Conservation (phyloP, 257 asterid species). For the Nicotiana tomentosiformis region DNA sequence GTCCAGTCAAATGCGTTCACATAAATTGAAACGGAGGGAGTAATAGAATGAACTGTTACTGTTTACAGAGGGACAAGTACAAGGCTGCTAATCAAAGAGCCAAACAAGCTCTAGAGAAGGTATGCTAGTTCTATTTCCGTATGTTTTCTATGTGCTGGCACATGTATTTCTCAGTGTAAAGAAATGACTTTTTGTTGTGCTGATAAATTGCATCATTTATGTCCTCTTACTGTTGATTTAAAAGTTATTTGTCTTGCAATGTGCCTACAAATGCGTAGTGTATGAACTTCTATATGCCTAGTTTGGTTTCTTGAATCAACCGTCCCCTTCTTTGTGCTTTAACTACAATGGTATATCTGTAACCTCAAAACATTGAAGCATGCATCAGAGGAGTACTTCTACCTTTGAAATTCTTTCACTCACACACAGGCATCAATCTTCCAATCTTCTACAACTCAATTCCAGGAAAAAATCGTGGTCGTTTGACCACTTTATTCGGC, state of each 20-base stretch:
- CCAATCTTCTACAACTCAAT: too few species aligned
- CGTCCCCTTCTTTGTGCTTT: not conserved
- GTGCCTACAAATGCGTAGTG: not conserved
- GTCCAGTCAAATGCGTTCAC: too few species aligned
- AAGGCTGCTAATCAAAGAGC: slow-evolving; percentile 88
- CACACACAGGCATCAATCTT: too few species aligned
- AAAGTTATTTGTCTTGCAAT: too few species aligned
- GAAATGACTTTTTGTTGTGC: not conserved
- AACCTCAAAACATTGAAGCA: too few species aligned
- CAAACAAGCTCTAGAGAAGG: slow-evolving; percentile 83
- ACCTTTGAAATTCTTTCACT: too few species aligned
- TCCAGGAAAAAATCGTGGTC: too few species aligned
- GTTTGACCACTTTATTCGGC: too few species aligned
- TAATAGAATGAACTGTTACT: not conserved
- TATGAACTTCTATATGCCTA: not conserved
- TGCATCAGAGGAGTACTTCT: too few species aligned
- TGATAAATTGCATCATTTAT: not conserved
- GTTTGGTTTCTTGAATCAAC: not conserved
- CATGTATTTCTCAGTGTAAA: too few species aligned
- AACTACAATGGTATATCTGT: not conserved
- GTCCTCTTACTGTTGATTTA: too few species aligned
- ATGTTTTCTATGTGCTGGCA: not conserved
- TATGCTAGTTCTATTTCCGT: slow-evolving; percentile 12
- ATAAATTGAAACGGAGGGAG: too few species aligned
- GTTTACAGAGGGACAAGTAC: slow-evolving; percentile 65